Conservation (phyloP, 306 rosid species). For the Macrotyloma uniflorum region DNA sequence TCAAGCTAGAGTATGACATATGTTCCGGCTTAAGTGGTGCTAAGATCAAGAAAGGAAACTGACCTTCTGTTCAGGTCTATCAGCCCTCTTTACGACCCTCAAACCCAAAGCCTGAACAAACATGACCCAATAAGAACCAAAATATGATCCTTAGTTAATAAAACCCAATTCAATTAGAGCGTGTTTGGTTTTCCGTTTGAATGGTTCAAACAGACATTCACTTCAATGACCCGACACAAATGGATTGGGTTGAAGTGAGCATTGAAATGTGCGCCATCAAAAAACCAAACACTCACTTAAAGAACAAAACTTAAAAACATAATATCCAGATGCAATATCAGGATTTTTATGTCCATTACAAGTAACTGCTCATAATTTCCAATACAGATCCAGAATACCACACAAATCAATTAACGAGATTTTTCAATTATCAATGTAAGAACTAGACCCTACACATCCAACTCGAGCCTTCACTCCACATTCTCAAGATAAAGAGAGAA, state of each 20-base stretch:
- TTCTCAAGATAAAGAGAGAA: too few relatives aligned
- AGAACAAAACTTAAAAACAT: conserved; percentile 3
- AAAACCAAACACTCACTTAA: neutral
- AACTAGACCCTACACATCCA: conserved; percentile 28
- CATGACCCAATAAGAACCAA: conserved; percentile 32
- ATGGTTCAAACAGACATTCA: neutral
- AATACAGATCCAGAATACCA: conserved; percentile 12
- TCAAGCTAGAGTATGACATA: neutral
- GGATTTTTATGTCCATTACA: neutral
- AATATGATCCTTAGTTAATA: neutral
- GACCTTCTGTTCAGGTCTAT: conserved; percentile 89
- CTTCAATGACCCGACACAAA: neutral
- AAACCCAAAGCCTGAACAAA: conserved; percentile 78
- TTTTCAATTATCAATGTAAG: conserved; percentile 5
- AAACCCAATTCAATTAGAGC: conserved; percentile 11
- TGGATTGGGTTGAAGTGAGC: neutral
- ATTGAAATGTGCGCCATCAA: neutral
- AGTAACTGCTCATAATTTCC: conserved; percentile 20
- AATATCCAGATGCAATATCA: conserved; percentile 1
- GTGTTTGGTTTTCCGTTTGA: neutral
- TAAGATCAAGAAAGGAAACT: conserved; percentile 17
- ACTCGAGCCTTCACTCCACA: neutral
- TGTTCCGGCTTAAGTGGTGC: conserved; percentile 4
- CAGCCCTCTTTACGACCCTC: conserved; percentile 72
- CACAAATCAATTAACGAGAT: neutral